Conservation (phyloP, 371 early-diverging fungal species). For the Circinella minor region DNA sequence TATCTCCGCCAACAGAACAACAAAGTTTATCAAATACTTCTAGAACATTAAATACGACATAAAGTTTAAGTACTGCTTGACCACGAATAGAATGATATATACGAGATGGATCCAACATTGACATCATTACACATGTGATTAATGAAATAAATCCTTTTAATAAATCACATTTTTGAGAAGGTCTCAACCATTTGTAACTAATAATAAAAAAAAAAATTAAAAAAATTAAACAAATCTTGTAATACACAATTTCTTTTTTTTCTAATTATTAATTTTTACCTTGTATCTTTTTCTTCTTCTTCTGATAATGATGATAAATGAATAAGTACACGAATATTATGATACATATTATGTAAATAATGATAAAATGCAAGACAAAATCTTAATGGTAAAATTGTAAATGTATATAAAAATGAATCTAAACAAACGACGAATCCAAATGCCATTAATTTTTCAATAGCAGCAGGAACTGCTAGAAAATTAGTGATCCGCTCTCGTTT, state of each 20-base stretch:
- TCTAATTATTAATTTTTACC: no score
- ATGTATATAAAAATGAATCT: conserved; percentile 92
- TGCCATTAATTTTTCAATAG: conserved; percentile 85
- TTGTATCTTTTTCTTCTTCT: neutral
- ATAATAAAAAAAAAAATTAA: no score
- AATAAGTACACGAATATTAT: conserved; percentile 26
- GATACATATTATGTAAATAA: conserved; percentile 25
- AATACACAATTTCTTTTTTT: neutral
- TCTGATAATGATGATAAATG: neutral
- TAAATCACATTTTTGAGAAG: conserved; percentile 86
- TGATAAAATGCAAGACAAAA: conserved; percentile 71
- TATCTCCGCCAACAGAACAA: conserved; percentile 92
- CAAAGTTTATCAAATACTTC: conserved; percentile 95
- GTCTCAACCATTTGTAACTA: conserved; percentile 57
- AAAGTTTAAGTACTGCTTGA: conserved; percentile 94
- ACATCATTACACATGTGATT: conserved; percentile 75
- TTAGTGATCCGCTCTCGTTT: conserved; percentile 85
- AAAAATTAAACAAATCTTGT: no score
- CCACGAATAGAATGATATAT: conserved; percentile 95
- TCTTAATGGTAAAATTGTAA: conserved; percentile 92
- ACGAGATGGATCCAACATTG: conserved; percentile 83
- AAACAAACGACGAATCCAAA: conserved; percentile 93
- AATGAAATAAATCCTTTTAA: conserved; percentile 80
- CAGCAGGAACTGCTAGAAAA: conserved; percentile 79
- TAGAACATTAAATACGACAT: conserved; percentile 94